These are phyloP conservation scores for Fusarium xylarioides DNA, from an alignment of 2,329 filamentous ascomycete species.

Conservation along the genomic window DNA sequence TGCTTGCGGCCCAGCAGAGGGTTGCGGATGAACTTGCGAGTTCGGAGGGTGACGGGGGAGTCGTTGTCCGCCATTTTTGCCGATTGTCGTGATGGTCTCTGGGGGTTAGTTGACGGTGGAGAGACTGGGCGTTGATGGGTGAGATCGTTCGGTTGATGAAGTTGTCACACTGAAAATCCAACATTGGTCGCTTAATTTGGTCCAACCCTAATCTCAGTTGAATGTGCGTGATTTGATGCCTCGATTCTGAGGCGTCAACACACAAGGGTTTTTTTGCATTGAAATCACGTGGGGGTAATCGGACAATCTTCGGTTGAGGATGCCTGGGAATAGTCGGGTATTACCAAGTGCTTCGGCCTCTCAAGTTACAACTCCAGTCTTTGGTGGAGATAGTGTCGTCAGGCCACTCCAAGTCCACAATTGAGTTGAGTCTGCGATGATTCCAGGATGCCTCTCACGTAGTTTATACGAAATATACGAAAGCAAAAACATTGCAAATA, in stretches of 20 bases:
- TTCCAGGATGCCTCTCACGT: constrained; percentile 13
- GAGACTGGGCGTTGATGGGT: constrained; percentile 44
- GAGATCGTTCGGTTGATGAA: constrained; percentile 47
- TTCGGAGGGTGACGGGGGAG: constrained; percentile 84
- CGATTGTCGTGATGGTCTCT: constrained; percentile 54
- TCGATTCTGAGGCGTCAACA: constrained; percentile 16
- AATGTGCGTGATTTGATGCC: constrained; percentile 27
- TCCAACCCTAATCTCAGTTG: constrained; percentile 54
- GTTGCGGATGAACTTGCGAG: constrained; percentile 99
- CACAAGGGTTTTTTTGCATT: constrained; percentile 12
- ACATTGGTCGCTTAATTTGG: constrained; percentile 55
- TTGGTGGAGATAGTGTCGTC: constrained; percentile 33
- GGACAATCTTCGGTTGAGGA: constrained; percentile 24
- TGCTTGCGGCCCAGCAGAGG: constrained; percentile 98
- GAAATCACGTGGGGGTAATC: constrained; percentile 26
- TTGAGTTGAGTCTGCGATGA: constrained; percentile 10
- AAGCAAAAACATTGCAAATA: neutral
- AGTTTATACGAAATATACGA: constrained; percentile 6
- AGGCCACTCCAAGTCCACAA: constrained; percentile 23
- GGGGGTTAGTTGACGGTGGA: constrained; percentile 45
- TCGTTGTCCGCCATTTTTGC: constrained; percentile 88
- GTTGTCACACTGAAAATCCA: constrained; percentile 50
- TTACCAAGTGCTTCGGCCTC: neutral
- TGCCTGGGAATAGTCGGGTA: constrained; percentile 1
- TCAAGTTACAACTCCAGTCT: constrained; percentile 28